Conservation (phyloP, 2,329 filamentous ascomycete species). For the Aureobasidium sp. region DNA sequence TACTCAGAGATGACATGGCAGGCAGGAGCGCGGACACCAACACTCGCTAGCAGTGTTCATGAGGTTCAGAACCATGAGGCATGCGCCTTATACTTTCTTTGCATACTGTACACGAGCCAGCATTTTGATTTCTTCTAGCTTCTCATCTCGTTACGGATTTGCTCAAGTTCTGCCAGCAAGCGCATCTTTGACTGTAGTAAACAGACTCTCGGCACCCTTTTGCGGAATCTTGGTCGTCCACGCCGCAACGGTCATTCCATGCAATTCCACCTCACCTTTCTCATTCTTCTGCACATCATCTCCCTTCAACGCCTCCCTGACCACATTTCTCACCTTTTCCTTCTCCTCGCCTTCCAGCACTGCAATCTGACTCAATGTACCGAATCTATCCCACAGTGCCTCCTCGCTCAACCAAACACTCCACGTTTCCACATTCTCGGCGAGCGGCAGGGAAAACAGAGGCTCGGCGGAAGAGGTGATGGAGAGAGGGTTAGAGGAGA, state of each 20-base stretch:
- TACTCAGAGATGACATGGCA: neutral
- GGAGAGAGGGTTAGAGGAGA: constrained; percentile 45
- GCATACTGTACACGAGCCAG: neutral
- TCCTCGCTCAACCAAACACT: constrained; percentile 53
- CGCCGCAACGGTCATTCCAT: constrained; percentile 56
- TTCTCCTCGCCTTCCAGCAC: constrained; percentile 48
- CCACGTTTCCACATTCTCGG: constrained; percentile 51
- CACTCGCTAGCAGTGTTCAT: neutral
- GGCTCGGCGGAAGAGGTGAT: constrained; percentile 36
- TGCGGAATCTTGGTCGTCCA: constrained; percentile 50
- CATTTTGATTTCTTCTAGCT: neutral
- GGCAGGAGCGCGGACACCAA: neutral
- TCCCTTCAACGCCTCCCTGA: constrained; percentile 47
- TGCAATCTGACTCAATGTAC: constrained; percentile 62
- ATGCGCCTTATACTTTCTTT: neutral
- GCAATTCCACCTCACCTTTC: constrained; percentile 55
- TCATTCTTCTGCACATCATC: constrained; percentile 53
- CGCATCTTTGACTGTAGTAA: constrained; percentile 12
- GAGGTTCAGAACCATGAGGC: neutral
- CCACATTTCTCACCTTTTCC: constrained; percentile 42
- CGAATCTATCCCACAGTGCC: constrained; percentile 56
- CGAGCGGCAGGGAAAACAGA: constrained; percentile 57
- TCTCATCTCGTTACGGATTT: neutral
- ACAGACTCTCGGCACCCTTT: constrained; percentile 2
- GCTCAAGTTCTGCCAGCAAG: constrained; percentile 2